These are phyloP conservation scores for Truncatella angustata DNA, from an alignment of 2,329 filamentous ascomycete genomes.

Conservation along the genomic window DNA sequence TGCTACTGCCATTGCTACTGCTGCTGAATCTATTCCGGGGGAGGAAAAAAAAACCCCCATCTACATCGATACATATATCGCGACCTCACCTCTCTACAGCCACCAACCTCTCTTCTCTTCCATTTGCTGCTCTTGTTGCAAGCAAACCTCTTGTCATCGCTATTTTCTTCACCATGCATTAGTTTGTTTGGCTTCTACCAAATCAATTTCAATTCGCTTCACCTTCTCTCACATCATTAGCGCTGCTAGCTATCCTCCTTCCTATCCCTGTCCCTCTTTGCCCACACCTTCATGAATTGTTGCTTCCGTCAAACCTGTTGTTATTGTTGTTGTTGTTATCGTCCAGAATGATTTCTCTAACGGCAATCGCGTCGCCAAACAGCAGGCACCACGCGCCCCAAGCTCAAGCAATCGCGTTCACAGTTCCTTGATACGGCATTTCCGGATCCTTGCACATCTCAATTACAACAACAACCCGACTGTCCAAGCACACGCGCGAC, in stretches of 20 bases:
- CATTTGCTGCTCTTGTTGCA: neutral
- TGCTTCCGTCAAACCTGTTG: slow-evolving; percentile 18
- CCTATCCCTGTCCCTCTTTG: neutral
- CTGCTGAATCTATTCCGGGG: too few species aligned
- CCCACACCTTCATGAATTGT: slow-evolving; percentile 14
- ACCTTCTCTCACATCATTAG: slow-evolving; percentile 27
- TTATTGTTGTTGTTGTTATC: too few species aligned
- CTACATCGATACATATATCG: too few species aligned
- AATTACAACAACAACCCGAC: too few species aligned
- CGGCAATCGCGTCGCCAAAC: slow-evolving; percentile 51
- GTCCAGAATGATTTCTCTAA: slow-evolving; percentile 51
- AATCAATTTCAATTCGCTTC: slow-evolving; percentile 22
- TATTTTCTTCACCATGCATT: slow-evolving; percentile 20
- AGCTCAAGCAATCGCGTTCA: neutral
- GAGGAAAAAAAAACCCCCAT: too few species aligned
- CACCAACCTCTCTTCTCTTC: slow-evolving; percentile 11
- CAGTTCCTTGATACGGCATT: too few species aligned
- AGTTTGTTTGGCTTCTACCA: slow-evolving; percentile 26
- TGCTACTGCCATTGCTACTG: too few species aligned
- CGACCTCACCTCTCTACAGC: slow-evolving; percentile 4
- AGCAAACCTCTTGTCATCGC: slow-evolving; percentile 21
- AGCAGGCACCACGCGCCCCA: slow-evolving; percentile 36
- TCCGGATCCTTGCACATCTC: too few species aligned
- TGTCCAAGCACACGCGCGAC: too few species aligned
- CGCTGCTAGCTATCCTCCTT: slow-evolving; percentile 17